Evolutionary conservation across 441 rosid species (phyloP).

Genomic region (Pelargonium cotyledonis): DNA sequence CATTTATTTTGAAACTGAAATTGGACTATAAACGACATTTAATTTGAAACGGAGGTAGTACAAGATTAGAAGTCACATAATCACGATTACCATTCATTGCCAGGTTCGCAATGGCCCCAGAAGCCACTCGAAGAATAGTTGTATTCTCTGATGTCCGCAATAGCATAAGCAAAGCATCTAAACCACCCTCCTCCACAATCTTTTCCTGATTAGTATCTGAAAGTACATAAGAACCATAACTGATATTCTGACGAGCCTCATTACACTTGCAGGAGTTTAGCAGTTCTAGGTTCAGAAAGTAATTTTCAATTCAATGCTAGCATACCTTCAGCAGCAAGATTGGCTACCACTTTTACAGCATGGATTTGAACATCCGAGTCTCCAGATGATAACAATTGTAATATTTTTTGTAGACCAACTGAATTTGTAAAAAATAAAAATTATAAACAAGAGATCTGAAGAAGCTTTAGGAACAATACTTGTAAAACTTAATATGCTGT

Average conservation of each 20-base stretch:
- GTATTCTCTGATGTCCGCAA: conserved; percentile 82
- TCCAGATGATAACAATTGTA: conserved; percentile 89
- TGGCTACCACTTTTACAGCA: conserved; percentile 98
- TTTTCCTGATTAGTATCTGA: conserved; percentile 90
- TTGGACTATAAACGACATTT: too few relatives aligned
- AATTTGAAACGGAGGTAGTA: too few relatives aligned
- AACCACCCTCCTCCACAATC: conserved; percentile 99
- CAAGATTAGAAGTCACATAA: not conserved
- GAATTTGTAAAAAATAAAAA: conserved; percentile 13
- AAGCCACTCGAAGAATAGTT: conserved; percentile 90
- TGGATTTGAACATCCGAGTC: conserved; percentile 91
- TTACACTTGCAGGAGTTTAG: conserved; percentile 2
- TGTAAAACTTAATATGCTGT: not conserved
- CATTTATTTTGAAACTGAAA: too few relatives aligned
- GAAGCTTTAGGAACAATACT: conserved; percentile 9
- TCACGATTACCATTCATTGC: conserved; percentile 83
- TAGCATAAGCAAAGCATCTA: conserved; percentile 65
- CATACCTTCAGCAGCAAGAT: conserved; percentile 98
- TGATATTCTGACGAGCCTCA: not conserved
- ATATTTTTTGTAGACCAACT: conserved; percentile 96
- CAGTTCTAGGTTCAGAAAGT: not conserved
- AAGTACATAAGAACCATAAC: conserved; percentile 14
- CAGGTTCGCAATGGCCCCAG: conserved; percentile 98
- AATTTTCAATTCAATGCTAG: conserved; percentile 19
- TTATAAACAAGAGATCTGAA: conserved; percentile 4